phyloP scores from a whole-genome alignment of 257 asterid species.

The Jacaranda mimosifolia region DNA sequence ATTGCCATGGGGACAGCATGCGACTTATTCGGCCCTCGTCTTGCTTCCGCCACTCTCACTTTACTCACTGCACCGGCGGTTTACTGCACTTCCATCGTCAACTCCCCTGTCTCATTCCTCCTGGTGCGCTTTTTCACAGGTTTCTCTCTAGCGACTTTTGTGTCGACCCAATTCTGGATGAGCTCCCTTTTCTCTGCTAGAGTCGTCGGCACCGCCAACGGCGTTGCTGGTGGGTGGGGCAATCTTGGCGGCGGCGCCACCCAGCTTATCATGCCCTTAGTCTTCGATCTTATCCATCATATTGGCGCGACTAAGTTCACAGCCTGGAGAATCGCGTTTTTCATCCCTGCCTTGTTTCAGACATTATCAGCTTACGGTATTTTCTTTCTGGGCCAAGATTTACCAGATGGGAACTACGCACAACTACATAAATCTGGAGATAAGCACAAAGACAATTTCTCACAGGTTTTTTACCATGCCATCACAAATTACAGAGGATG shows the following conservation, averaged over 20 bases:
- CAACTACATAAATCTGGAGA: conserved; percentile 73
- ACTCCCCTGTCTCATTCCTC: conserved; percentile 61
- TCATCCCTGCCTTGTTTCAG: conserved; percentile 81
- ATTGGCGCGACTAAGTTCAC: conserved; percentile 65
- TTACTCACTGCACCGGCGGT: conserved; percentile 85
- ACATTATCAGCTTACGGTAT: conserved; percentile 67
- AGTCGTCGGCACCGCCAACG: conserved; percentile 88
- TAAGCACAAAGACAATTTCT: conserved; percentile 64
- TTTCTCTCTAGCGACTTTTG: conserved; percentile 81
- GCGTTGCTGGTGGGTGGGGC: conserved; percentile 93
- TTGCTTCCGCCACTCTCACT: conserved; percentile 71
- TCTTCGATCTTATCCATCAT: conserved; percentile 50
- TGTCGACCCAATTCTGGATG: conserved; percentile 95
- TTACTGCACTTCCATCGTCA: conserved; percentile 53
- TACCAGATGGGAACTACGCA: conserved; percentile 80
- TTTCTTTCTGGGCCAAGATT: conserved; percentile 81
- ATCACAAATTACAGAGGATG: conserved; percentile 76
- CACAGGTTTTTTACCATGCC: conserved; percentile 50
- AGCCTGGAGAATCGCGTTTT: conserved; percentile 85
- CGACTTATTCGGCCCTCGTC: conserved; percentile 80
- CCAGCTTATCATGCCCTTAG: conserved; percentile 87
- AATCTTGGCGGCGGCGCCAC: conserved; percentile 93
- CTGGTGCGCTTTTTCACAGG: conserved; percentile 78
- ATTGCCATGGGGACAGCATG: conserved; percentile 88
- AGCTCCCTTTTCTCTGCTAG: conserved; percentile 71